phyloP scores from a whole-genome alignment of 495 filamentous ascomycete genomes.

The Hyphodiscus hymeniophilus region DNA sequence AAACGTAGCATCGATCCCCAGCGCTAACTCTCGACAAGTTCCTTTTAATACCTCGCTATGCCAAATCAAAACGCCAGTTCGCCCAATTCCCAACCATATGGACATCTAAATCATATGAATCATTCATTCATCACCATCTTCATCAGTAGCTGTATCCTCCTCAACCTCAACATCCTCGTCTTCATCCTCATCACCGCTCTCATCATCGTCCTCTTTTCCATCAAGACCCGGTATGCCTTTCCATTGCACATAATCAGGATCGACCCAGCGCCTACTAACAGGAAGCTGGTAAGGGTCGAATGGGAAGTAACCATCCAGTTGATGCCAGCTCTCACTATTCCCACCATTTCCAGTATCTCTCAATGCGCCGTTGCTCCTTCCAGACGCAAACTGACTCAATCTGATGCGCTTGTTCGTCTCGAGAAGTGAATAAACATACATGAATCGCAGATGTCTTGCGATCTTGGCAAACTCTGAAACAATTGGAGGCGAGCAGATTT shows the following conservation, averaged over 20 bases:
- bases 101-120: too few species aligned
- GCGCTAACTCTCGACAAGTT: not conserved
- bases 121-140: conserved; percentile 24
- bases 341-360: conserved; percentile 56
- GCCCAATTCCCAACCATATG: too few species aligned
- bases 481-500: conserved; percentile 89
- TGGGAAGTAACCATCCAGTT: conserved; percentile 90
- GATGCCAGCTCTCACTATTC: conserved; percentile 52
- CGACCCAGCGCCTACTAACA: conserved; percentile 74
- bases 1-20: not conserved
- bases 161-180: conserved; percentile 39
- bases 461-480: conserved; percentile 86
- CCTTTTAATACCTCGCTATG: not conserved
- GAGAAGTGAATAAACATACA: conserved; percentile 80
- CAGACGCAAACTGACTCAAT: conserved; percentile 48
- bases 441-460: conserved; percentile 70
- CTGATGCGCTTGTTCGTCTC: conserved; percentile 84
- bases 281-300: conserved; percentile 94
- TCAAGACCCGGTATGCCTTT: conserved; percentile 63
- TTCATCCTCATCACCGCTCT: conserved; percentile 47
- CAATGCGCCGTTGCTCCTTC: conserved; percentile 29
- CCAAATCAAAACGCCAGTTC: not conserved
- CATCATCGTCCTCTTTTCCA: conserved; percentile 42
- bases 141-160: conserved; percentile 24
- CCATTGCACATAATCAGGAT: conserved; percentile 81